Conservation (phyloP, 768 basidiomycete species). For the Kwoniella sp. region DNA sequence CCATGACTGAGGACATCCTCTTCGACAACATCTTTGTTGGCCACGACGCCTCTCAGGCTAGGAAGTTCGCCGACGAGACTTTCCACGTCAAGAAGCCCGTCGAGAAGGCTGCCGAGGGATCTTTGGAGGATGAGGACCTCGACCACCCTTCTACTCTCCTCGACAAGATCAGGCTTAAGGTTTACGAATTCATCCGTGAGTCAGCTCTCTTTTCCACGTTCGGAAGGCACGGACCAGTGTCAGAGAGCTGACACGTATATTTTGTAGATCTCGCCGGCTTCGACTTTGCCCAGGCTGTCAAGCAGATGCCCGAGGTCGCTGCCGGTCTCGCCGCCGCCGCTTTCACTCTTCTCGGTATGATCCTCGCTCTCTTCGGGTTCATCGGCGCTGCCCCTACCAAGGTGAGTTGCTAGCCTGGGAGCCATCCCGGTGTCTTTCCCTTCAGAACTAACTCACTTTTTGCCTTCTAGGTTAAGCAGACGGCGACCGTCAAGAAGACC, state of each 20-base stretch:
- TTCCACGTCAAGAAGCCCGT: constrained; percentile 85
- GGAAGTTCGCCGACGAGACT: constrained; percentile 79
- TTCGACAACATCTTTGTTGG: constrained; percentile 75
- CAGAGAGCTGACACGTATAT: not conserved
- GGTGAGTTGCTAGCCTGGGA: constrained; percentile 30
- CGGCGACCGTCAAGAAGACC: constrained; percentile 36
- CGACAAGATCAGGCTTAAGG: constrained; percentile 75
- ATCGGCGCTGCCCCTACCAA: constrained; percentile 63
- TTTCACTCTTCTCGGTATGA: constrained; percentile 80
- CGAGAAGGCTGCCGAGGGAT: constrained; percentile 68
- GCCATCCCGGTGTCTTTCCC: not conserved
- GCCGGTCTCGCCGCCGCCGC: constrained; percentile 72
- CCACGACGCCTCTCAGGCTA: constrained; percentile 83
- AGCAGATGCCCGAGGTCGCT: constrained; percentile 84
- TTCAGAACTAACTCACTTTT: constrained; percentile 58
- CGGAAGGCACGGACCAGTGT: too few relatives aligned
- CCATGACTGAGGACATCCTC: constrained; percentile 72
- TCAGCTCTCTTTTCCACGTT: too few relatives aligned
- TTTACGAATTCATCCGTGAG: constrained; percentile 70
- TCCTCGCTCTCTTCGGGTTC: constrained; percentile 76
- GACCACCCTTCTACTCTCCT: constrained; percentile 71
- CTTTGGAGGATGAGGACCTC: constrained; percentile 60
- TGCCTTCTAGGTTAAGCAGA: constrained; percentile 50
- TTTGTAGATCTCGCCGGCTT: constrained; percentile 38
- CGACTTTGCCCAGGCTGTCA: constrained; percentile 68